A percentile compares a stretch with the other conserved stretches of the same genome.
phyloP scores from a whole-genome alignment of 2,329 filamentous ascomycete species.

The Aspergillus nomiae region DNA sequence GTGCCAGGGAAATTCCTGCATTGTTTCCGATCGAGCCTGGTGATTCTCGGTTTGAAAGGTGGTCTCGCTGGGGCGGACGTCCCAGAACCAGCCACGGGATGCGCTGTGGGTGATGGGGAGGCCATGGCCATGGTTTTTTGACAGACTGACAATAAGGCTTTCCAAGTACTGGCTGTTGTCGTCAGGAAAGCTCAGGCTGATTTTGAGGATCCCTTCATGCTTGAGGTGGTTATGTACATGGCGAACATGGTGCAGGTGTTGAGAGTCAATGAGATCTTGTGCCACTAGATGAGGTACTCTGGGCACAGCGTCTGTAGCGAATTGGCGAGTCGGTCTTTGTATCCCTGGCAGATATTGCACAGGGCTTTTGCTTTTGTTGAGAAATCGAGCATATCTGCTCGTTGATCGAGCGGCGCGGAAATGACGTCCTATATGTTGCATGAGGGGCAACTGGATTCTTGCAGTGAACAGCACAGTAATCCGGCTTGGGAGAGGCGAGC shows the following conservation, averaged over 20 bases:
- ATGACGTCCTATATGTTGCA: background rate
- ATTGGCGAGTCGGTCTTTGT: background rate
- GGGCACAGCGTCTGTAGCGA: background rate
- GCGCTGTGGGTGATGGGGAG: constrained; percentile 48
- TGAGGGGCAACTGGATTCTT: background rate
- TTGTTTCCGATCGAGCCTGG: constrained; percentile 47
- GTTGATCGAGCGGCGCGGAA: background rate
- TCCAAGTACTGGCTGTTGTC: constrained; percentile 37
- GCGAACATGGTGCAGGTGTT: background rate
- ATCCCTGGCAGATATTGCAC: background rate
- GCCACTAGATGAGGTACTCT: background rate
- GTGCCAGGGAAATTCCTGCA: constrained; percentile 48
- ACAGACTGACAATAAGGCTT: constrained; percentile 36
- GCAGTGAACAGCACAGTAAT: background rate
- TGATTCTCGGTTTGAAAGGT: constrained; percentile 26
- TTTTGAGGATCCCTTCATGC: constrained; percentile 38
- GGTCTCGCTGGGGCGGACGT: constrained; percentile 39
- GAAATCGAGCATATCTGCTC: background rate
- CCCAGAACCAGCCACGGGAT: constrained; percentile 49
- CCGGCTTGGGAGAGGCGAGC: too few relatives aligned
- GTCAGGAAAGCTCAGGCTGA: constrained; percentile 38
- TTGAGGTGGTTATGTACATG: background rate
- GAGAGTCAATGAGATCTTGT: background rate
- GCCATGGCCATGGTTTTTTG: constrained; percentile 36
- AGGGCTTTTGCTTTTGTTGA: background rate